phyloP scores from a whole-genome alignment of 257 asterid genomes.

The Cordia subcordata region DNA sequence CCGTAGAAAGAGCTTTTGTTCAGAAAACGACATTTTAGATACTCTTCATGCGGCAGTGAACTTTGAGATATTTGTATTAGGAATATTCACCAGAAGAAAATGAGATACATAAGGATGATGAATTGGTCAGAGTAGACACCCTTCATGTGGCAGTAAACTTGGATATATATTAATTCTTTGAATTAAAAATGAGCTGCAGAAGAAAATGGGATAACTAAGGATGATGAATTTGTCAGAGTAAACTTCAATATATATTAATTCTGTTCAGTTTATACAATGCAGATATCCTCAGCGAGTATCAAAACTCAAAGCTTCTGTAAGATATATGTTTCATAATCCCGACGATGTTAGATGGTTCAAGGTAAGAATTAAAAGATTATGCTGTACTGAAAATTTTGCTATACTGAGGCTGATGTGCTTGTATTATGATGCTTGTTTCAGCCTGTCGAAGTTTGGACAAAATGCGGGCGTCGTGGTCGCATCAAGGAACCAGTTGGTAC shows the following conservation, averaged over 20 bases:
- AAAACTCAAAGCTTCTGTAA: slow-evolving; percentile 80
- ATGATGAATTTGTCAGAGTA: not conserved
- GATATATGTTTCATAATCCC: slow-evolving; percentile 92
- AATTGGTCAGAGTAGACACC: no score
- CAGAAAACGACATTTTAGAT: no score
- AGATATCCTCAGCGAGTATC: slow-evolving; percentile 98
- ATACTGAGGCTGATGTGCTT: slow-evolving; percentile 2
- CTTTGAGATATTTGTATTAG: no score
- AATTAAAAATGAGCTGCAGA: no score
- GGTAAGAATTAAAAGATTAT: slow-evolving; percentile 34
- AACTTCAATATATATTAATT: slow-evolving; percentile 16
- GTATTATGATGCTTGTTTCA: slow-evolving; percentile 18
- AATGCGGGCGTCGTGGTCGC: slow-evolving; percentile 93
- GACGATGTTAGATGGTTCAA: slow-evolving; percentile 99
- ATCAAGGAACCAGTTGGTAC: slow-evolving; percentile 97
- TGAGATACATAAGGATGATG: no score
- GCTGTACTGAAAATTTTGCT: not conserved
- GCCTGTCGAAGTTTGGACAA: slow-evolving; percentile 95
- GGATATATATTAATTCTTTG: no score
- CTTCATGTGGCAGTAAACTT: no score
- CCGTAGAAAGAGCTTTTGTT: no score
- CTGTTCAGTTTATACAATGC: slow-evolving; percentile 29
- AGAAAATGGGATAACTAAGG: no score
- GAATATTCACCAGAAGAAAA: no score
- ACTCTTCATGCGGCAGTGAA: no score